A percentile compares a stretch with the other conserved stretches of the same genome.
phyloP scores from a whole-genome alignment of 331 rosid species.

The Telfairia occidentalis region DNA sequence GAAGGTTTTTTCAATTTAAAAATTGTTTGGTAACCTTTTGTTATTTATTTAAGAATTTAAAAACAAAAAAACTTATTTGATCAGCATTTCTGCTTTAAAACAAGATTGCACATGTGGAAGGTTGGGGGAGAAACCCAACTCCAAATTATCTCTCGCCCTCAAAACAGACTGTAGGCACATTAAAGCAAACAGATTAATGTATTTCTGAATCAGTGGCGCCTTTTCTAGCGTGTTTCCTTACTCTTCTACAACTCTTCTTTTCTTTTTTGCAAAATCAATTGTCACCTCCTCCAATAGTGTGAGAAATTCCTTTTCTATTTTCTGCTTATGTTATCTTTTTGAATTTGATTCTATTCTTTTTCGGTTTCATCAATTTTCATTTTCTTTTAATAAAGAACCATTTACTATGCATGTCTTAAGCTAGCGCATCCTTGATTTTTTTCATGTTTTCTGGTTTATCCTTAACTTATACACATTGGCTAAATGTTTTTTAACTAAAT shows the following conservation, averaged over 20 bases:
- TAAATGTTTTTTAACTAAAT: neutral
- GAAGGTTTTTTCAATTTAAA: neutral
- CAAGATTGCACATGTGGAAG: neutral
- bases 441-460: neutral
- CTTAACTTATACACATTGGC: neutral
- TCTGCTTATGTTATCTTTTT: neutral
- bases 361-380: neutral
- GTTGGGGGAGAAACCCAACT: neutral
- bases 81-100: neutral
- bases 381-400: neutral
- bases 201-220: neutral
- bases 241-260: neutral
- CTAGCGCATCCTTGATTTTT: neutral
- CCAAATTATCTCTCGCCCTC: neutral
- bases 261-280: neutral
- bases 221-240: neutral
- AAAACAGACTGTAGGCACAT: neutral
- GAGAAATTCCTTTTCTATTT: neutral
- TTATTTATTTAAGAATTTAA: conserved; percentile 2
- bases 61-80: neutral
- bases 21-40: neutral
- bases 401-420: neutral
- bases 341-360: neutral
- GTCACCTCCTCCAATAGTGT: neutral
- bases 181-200: neutral